phyloP scores from a whole-genome alignment of 2,329 filamentous ascomycete genomes.

The Ophiostoma novo-ulmi region DNA sequence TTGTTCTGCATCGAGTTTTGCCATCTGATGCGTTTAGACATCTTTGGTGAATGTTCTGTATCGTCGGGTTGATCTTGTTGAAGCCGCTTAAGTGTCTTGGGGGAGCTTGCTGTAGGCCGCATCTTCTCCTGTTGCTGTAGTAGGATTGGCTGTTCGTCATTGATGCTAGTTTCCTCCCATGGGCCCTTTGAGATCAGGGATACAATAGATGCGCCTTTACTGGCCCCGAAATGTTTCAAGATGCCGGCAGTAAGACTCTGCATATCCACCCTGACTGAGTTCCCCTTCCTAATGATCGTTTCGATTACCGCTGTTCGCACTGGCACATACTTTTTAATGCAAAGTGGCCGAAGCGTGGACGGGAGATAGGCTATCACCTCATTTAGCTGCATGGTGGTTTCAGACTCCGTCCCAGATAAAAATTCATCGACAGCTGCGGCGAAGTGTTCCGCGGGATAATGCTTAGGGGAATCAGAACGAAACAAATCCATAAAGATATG shows the following conservation, averaged over 20 bases:
- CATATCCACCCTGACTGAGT: not conserved
- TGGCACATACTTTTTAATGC: rapidly evolving
- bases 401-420: not conserved
- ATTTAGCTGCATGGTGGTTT: not conserved
- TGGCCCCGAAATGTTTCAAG: not conserved
- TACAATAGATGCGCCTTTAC: not conserved
- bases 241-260: not conserved
- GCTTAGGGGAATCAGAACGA: too few species aligned
- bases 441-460: too few species aligned
- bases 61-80: not conserved
- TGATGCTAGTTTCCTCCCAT: not conserved
- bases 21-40: not conserved
- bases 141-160: not conserved
- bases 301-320: not conserved
- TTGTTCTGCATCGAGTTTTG: too few species aligned
- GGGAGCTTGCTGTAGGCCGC: not conserved
- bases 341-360: too few species aligned
- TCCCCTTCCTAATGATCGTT: not conserved
- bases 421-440: not conserved
- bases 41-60: not conserved
- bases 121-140: not conserved
- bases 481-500: not conserved
- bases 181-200: not conserved
- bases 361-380: not conserved
- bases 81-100: not conserved